phyloP scores from a whole-genome alignment of 2,329 filamentous ascomycete species.

The Fusarium protoensiforme region DNA sequence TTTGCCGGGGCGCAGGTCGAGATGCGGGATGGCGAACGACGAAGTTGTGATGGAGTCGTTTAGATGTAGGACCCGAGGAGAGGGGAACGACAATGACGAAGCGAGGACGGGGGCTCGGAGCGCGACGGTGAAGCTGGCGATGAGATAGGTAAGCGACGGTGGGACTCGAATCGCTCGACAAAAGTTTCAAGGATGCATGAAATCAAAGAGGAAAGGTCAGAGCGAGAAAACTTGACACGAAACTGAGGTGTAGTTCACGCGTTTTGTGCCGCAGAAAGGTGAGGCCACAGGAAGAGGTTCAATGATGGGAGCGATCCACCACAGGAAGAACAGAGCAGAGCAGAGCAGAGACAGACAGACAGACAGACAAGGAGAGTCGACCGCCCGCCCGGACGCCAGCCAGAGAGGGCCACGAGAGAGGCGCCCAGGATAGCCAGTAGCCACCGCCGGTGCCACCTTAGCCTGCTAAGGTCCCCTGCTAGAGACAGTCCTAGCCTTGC shows the following conservation, averaged over 20 bases:
- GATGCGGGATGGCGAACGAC: conserved; percentile 22
- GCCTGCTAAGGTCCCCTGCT: conserved; percentile 28
- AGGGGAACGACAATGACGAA: conserved; percentile 14
- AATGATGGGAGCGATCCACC: conserved; percentile 40
- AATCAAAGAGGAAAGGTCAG: conserved; percentile 31
- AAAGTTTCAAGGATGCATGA: conserved; percentile 44
- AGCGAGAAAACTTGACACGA: conserved; percentile 41
- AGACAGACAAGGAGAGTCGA: background rate
- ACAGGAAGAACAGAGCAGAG: background rate
- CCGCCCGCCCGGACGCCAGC: conserved; percentile 17
- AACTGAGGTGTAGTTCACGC: conserved; percentile 43
- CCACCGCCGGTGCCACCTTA: conserved; percentile 34
- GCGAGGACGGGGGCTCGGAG: conserved; percentile 17
- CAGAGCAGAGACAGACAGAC: background rate
- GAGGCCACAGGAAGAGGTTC: conserved; percentile 45
- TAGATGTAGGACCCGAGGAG: conserved; percentile 23
- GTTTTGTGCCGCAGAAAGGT: conserved; percentile 47
- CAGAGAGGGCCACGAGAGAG: conserved; percentile 25
- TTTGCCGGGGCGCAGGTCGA: conserved; percentile 12
- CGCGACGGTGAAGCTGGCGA: conserved; percentile 30
- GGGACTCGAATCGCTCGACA: conserved; percentile 31
- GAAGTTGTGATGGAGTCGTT: conserved; percentile 14
- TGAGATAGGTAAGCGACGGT: conserved; percentile 25
- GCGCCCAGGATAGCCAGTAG: conserved; percentile 37
- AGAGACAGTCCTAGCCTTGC: conserved; percentile 34